Base-by-base conservation (phyloP, 179 eudicot genomes). In the Silene coronaria region DNA sequence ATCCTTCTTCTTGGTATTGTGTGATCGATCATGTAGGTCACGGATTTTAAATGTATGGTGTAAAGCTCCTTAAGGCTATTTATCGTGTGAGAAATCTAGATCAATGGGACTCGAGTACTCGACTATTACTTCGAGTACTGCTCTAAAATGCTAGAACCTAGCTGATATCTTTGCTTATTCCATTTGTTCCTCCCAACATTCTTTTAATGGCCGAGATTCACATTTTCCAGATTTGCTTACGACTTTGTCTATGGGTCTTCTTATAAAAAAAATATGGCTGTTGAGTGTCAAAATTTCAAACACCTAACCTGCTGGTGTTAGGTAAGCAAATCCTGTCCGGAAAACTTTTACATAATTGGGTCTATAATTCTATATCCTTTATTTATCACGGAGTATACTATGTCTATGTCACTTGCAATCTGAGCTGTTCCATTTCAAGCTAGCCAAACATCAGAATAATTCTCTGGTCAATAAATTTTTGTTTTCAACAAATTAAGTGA, bases 1-100 rank as follows among this genome's bases (percentile, higher is more conserved):
- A 51, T 70, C 61, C 36, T 53, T 70, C 36, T 26, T n/a, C 53
- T 70, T 51, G 73, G 23, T 70, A 51, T 5, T 12, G 72, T 24
- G 32, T 69, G 72, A 13, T 70, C 23, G 42, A 70, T n/a, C 61
- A 14, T 26, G 23, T 69, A 42, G 57, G 57, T 70, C 61, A 70
- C 51, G 42, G 23, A 51, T 48, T 23, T 45, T 69, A 22, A 32
- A 69, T 69, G 72, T 24, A 22, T 69, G 23, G 24, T 8, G 2
- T 4, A n/a, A 36, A 67, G 70, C 51, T 9, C 21, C 6, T 67
- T 34, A 32, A 21, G 32, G 30, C 34, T 45, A 69, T 45, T 24
- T 26, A 26, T 32, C 19, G 9, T 17, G 21, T 70, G 42, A 70
- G 16, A 53, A 70, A 12, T 70, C 19, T 26, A 55, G 23, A 26